phyloP scores from a whole-genome alignment of 1,284 basidiomycete genomes.

The Afroboletus lepidellus region DNA sequence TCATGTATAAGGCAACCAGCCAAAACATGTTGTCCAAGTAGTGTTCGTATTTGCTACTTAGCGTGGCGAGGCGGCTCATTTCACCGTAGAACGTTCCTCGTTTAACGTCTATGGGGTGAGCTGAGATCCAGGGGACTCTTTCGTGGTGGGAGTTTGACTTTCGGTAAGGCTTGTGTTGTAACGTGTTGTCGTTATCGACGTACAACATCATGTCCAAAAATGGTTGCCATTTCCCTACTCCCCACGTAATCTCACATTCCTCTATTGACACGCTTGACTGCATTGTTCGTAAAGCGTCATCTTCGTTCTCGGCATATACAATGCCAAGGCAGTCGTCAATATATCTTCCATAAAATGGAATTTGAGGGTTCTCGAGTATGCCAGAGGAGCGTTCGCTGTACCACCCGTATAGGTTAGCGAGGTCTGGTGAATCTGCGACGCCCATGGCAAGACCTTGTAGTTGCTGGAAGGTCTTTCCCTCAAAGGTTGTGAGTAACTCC shows the following conservation, averaged over 20 bases:
- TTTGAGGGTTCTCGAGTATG: rapidly evolving
- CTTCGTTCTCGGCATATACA: too few relatives aligned
- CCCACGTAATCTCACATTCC: background rate
- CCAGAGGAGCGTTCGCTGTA: background rate
- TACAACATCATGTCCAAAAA: background rate
- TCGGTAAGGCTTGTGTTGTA: background rate
- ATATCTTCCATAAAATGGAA: slow-evolving; percentile 4
- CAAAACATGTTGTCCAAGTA: background rate
- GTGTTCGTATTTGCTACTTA: background rate
- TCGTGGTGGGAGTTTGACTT: background rate
- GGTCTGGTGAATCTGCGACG: slow-evolving; percentile 1
- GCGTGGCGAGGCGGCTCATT: background rate
- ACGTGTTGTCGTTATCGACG: background rate
- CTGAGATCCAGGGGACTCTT: background rate
- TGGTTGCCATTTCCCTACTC: background rate
- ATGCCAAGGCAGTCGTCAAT: slow-evolving; percentile 4
- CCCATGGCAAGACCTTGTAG: slow-evolving; percentile 1
- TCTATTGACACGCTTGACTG: too few relatives aligned
- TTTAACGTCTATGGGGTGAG: slow-evolving; percentile 1
- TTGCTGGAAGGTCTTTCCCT: background rate
- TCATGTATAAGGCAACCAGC: background rate
- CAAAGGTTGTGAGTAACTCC: background rate
- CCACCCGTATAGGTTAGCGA: slow-evolving; percentile 6
- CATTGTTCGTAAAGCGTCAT: too few relatives aligned
- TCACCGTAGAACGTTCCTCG: background rate